Base-by-base conservation (phyloP, 495 filamentous ascomycete species). In the Aspergillus wentii region DNA sequence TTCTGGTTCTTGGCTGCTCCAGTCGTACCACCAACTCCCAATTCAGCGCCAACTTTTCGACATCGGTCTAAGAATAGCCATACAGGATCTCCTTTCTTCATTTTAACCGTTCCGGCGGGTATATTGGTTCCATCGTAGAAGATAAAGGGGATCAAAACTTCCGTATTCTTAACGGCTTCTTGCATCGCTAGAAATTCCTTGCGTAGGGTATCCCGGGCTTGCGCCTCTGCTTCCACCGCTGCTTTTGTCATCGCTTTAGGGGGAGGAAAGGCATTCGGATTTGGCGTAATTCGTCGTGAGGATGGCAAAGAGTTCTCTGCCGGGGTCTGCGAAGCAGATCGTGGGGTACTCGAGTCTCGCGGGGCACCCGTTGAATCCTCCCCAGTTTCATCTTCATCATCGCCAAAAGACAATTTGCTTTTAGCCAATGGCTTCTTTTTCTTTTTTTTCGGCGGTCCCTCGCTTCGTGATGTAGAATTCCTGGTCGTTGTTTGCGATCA, bases 101-200 rank as follows among this genome's bases (percentile, higher is more conserved):
- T 79, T 45, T 78, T 79, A 52, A 81, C 91, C 14, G 73, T 67
- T 15, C 94, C 84, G 17, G 86, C 82, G 1, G 89, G 82, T n/a
- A 86, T 89, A 59, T 92, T 91, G 3, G 88, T 94, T n/a, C 92
- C 92, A 41, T 98, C 94, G 61, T 95, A 97, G 54, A 98, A 97
- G 16, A 96, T 88, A 61, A 98, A 98, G 0, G 92, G 92, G 3
- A 98, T 86, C 27, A 83, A 68, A 15, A 98, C 88, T 52, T 95
- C 88, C 17, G 89, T 87, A 22, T 79, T 79, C 65, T 94, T 95
- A 39, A 97, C 83, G 2, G 80, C 78, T 32, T 94, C 86, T 58
- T 96, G 92, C 52, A 91, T 74, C 7, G 62, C 61, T 20, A 94
- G 44, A 48, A 95, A 98, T 50, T 96, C 86, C 43, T 86, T 87